Evolutionary conservation across 768 basidiomycete genomes (phyloP).

Genomic region (Antrodiella citrinella): DNA sequence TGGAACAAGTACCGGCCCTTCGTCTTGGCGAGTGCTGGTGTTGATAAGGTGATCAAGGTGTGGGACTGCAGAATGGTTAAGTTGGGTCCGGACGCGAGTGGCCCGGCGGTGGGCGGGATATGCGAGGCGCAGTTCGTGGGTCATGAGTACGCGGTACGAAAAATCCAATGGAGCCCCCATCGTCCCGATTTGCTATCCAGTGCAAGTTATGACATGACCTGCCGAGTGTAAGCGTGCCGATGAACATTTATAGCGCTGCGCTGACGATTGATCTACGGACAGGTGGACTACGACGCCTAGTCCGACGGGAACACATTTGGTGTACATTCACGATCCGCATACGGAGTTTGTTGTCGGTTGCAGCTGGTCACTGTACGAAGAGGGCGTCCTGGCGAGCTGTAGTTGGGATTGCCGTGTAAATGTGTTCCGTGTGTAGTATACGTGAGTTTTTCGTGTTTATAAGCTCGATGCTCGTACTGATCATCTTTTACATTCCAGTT

Average conservation of each 20-base stretch:
- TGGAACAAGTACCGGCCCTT: constrained; percentile 91
- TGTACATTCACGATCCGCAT: constrained; percentile 77
- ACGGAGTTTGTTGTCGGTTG: constrained; percentile 94
- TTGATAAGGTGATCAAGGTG: constrained; percentile 67
- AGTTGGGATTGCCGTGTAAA: constrained; percentile 86
- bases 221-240: constrained; percentile 81
- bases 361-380: constrained; percentile 88
- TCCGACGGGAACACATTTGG: constrained; percentile 40
- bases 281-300: constrained; percentile 68
- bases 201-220: constrained; percentile 93
- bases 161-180: constrained; percentile 87
- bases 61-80: constrained; percentile 90
- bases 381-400: constrained; percentile 81
- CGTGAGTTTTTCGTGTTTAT: no score
- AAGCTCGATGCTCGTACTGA: no score
- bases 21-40: constrained; percentile 68
- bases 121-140: constrained; percentile 68
- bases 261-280: constrained; percentile 3
- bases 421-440: constrained; percentile 64
- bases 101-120: constrained; percentile 49
- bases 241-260: constrained; percentile 5
- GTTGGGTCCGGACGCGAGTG: constrained; percentile 31
- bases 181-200: constrained; percentile 61
- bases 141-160: constrained; percentile 86
- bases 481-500: no score